Conservation (phyloP, 768 basidiomycete genomes). For the Lactifluus rugatus region DNA sequence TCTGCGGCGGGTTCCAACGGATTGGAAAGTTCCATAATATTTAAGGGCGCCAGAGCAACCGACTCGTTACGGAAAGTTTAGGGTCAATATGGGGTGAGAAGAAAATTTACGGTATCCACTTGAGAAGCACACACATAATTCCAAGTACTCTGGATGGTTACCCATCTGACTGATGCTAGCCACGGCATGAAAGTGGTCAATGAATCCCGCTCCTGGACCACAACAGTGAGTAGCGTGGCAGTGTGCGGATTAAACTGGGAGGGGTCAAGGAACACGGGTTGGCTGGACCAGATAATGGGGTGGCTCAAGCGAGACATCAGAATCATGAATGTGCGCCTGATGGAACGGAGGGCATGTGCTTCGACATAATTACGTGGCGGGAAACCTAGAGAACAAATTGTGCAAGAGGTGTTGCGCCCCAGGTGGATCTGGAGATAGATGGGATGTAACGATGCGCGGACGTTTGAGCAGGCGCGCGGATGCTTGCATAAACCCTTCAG, state of each 20-base stretch:
- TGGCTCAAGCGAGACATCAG: not conserved
- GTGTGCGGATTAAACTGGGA: not conserved
- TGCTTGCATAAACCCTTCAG: not conserved
- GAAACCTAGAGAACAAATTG: not conserved
- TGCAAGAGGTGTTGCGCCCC: not conserved
- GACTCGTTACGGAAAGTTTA: not conserved
- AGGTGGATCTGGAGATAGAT: not conserved
- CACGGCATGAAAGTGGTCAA: not conserved
- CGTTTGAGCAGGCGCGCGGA: not conserved
- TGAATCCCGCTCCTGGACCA: not conserved
- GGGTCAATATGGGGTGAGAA: not conserved
- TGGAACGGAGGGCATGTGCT: not conserved
- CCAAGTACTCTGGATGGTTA: not conserved
- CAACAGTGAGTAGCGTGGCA: not conserved
- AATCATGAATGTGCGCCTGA: not conserved
- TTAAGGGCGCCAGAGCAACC: not conserved
- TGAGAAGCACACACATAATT: not conserved
- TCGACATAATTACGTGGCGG: not conserved
- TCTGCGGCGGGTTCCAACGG: too few species aligned
- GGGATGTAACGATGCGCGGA: not conserved
- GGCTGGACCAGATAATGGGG: not conserved
- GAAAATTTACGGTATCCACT: not conserved
- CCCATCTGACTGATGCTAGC: not conserved
- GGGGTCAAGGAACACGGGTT: not conserved
- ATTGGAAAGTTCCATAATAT: not conserved